phyloP scores from a whole-genome alignment of 768 basidiomycete genomes.

The Hygrocybe punicea region DNA sequence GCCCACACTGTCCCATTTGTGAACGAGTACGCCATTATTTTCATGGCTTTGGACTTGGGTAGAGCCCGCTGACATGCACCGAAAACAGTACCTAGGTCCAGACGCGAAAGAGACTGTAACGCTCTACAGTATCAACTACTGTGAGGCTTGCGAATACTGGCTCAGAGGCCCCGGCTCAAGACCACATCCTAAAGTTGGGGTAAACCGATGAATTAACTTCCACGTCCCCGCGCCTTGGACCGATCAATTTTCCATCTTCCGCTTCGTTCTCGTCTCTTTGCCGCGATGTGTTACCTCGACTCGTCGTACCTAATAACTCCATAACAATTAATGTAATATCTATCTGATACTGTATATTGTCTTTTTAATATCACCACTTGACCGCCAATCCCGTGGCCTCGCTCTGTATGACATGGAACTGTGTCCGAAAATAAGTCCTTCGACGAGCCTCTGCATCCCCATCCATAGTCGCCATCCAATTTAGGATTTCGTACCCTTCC shows the following conservation, averaged over 20 bases:
- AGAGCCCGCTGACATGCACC: slow-evolving; percentile 11
- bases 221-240: neutral
- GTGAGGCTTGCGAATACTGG: slow-evolving; percentile 58
- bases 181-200: slow-evolving; percentile 25
- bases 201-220: neutral
- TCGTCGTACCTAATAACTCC: neutral
- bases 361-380: slow-evolving; percentile 50
- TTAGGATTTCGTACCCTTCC: neutral
- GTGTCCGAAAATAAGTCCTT: slow-evolving; percentile 62
- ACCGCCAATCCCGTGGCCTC: slow-evolving; percentile 76
- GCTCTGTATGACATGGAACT: slow-evolving; percentile 82
- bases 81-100: slow-evolving; percentile 66
- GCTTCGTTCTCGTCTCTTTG: neutral
- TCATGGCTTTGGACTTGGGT: neutral
- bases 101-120: slow-evolving; percentile 63
- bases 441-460: slow-evolving; percentile 43
- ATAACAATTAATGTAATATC: slow-evolving; percentile 5
- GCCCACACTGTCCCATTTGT: slow-evolving; percentile 43
- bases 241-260: neutral
- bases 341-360: neutral
- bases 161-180: slow-evolving; percentile 47
- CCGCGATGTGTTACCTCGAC: slow-evolving; percentile 4
- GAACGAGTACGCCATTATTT: slow-evolving; percentile 37
- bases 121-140: slow-evolving; percentile 49
- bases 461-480: slow-evolving; percentile 21